phyloP scores from a whole-genome alignment of 106 monocot species.

The Dioscorea dumetorum region DNA sequence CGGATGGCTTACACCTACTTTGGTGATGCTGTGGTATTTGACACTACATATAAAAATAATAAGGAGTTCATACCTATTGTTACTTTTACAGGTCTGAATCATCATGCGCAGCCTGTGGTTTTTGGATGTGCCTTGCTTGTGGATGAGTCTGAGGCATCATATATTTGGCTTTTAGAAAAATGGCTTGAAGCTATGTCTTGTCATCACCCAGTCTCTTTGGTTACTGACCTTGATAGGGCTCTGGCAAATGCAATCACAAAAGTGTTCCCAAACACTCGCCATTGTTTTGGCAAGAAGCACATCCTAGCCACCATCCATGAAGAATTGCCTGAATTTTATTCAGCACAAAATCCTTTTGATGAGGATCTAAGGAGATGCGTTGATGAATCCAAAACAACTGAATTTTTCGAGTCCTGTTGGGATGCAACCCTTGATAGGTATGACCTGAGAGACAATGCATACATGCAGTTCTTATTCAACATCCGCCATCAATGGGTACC shows the following conservation, averaged over 20 bases:
- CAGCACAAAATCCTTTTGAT: constrained; percentile 23
- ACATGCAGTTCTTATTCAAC: constrained; percentile 38
- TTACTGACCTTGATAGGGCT: constrained; percentile 36
- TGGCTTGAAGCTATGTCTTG: constrained; percentile 57
- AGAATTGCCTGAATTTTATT: constrained; percentile 32
- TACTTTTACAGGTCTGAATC: constrained; percentile 53
- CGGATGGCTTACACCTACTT: constrained; percentile 70
- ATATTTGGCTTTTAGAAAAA: constrained; percentile 57
- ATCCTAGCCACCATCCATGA: constrained; percentile 38
- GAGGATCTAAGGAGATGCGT: constrained; percentile 50
- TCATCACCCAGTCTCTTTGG: constrained; percentile 41
- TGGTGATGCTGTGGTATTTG: constrained; percentile 59
- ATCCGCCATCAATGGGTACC: constrained; percentile 66
- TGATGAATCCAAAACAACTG: constrained; percentile 35
- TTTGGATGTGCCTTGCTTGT: constrained; percentile 73
- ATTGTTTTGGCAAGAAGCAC: constrained; percentile 47
- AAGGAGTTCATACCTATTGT: constrained; percentile 67
- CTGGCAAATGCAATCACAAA: constrained; percentile 37
- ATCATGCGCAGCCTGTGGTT: constrained; percentile 49
- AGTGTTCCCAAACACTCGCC: constrained; percentile 44
- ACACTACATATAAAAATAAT: constrained; percentile 36
- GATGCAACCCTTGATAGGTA: constrained; percentile 29
- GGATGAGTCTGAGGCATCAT: constrained; percentile 66
- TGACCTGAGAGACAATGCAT: constrained; percentile 38
- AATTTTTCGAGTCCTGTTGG: constrained; percentile 58